Evolutionary conservation across 768 basidiomycete species (phyloP), one percentile per base, ranked within the genome.

Genomic region (Leccinellum luteum): DNA sequence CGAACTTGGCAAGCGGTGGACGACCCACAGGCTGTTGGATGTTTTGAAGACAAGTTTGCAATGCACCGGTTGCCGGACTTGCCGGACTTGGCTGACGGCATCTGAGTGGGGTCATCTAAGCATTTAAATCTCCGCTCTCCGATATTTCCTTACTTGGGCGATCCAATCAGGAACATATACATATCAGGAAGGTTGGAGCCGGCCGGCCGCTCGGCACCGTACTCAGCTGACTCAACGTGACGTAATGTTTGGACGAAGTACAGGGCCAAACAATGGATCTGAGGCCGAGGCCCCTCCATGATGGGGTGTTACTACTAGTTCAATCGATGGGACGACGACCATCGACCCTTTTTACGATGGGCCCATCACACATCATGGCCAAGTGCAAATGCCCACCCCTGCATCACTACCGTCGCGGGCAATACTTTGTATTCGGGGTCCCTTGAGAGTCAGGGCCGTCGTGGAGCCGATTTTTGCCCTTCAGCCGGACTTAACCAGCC

Each of bases 21-120:
- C 49, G 38, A 41, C 38, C n/a, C 59, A 41, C 45, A 45, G 52
- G 17, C 34, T 47, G 57, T 50, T 60, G 53, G 54, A 51, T 27
- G 52, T 50, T 17, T 62, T 28, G 52, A 55, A 35, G 54, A 30
- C n/a, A 13, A 23, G n/a, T 17, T 48, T n/a, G 48, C 48, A 17
- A 31, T 50, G 19, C 49, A 50, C 49, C 32, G 31, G 49, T 50
- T 50, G 49, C 49, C 31, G 49, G 49, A 21, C 31, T 2, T 56
- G 63, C 63, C 63, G 66, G n/a, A 51, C 21, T 30, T 52, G 52
- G 58, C 64, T 67, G 66, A 68, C 66, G 17, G 17, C 61, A 66
- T 58, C 38, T 17, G 1, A 34, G 21, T 52, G 21, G 27, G 31
- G 28, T 64, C 59, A 47, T 23, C 45, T 17, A 27, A 25, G 8